A percentile compares a stretch with the other conserved stretches of the same genome.
phyloP scores from a whole-genome alignment of 2,329 filamentous ascomycete genomes.

The Drechmeria coniospora region DNA sequence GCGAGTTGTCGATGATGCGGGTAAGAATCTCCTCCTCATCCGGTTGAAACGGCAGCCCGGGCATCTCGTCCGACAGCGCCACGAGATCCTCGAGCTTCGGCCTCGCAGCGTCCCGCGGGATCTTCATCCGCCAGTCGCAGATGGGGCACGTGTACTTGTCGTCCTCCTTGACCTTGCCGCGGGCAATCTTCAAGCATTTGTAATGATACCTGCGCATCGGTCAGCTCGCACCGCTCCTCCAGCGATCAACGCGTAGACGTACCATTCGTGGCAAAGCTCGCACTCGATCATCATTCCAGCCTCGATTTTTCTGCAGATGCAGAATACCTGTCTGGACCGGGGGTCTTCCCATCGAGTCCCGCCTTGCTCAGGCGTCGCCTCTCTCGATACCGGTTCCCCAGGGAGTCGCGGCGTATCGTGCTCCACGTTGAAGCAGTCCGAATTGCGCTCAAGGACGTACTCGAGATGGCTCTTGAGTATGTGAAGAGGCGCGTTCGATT shows the following conservation, averaged over 20 bases:
- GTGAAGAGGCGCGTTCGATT: constrained; percentile 91
- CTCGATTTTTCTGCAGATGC: constrained; percentile 84
- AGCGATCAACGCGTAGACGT: constrained; percentile 20
- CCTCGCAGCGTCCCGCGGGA: constrained; percentile 86
- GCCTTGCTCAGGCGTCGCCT: constrained; percentile 45
- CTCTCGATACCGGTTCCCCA: constrained; percentile 80
- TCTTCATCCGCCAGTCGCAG: constrained; percentile 93
- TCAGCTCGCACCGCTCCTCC: too few species aligned
- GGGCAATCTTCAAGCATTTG: constrained; percentile 93
- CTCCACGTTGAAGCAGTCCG: constrained; percentile 77
- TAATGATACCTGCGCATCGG: constrained; percentile 64
- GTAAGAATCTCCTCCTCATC: constrained; percentile 80
- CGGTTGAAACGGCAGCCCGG: constrained; percentile 74
- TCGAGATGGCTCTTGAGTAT: constrained; percentile 92
- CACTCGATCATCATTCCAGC: constrained; percentile 99
- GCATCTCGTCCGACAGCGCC: constrained; percentile 71
- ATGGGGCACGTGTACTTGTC: constrained; percentile 98
- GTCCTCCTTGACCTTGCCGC: constrained; percentile 95
- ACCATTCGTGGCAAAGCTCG: constrained; percentile 96
- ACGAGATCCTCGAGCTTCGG: constrained; percentile 87
- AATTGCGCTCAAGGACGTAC: constrained; percentile 77
- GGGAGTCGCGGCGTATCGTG: constrained; percentile 75
- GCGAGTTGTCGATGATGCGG: constrained; percentile 75
- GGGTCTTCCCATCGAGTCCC: constrained; percentile 43
- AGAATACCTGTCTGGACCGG: constrained; percentile 70